phyloP scores from a whole-genome alignment of 768 basidiomycete species.

The Amanita thiersii region DNA sequence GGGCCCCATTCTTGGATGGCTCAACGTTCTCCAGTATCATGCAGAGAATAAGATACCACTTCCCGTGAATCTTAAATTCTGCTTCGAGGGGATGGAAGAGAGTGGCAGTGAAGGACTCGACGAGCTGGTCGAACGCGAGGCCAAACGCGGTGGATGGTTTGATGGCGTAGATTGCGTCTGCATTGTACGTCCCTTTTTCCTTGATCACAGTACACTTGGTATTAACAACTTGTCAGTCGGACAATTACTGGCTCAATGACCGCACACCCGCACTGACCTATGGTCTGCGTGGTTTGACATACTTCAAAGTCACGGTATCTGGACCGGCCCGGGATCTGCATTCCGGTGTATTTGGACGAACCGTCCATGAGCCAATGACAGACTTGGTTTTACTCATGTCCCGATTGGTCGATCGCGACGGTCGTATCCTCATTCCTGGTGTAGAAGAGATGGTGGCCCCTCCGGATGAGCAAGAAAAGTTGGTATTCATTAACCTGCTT shows the following conservation, averaged over 20 bases:
- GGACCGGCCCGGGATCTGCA: slow-evolving; percentile 88
- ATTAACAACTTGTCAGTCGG: slow-evolving; percentile 41
- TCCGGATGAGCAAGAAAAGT: slow-evolving; percentile 69
- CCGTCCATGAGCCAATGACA: slow-evolving; percentile 90
- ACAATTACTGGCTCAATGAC: slow-evolving; percentile 91
- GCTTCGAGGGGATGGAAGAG: slow-evolving; percentile 99
- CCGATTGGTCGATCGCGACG: slow-evolving; percentile 71
- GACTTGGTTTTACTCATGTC: slow-evolving; percentile 80
- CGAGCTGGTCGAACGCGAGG: slow-evolving; percentile 73
- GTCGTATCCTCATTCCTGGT: slow-evolving; percentile 85
- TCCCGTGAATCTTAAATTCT: slow-evolving; percentile 85
- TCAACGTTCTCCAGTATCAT: slow-evolving; percentile 87
- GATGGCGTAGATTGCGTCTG: slow-evolving; percentile 87
- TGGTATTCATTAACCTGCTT: slow-evolving; percentile 1
- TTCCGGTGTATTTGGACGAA: slow-evolving; percentile 79
- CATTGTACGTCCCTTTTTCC: slow-evolving; percentile 48
- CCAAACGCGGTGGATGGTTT: slow-evolving; percentile 70
- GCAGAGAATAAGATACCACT: slow-evolving; percentile 54
- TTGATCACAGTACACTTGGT: neutral
- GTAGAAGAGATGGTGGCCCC: slow-evolving; percentile 78
- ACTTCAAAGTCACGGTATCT: slow-evolving; percentile 75
- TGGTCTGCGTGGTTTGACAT: slow-evolving; percentile 81
- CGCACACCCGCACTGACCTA: slow-evolving; percentile 79
- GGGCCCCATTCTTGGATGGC: slow-evolving; percentile 82
- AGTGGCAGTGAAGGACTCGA: slow-evolving; percentile 87